Percentiles rank a stretch among this genome's conserved stretches.
These are phyloP conservation scores for Rhododendron vialii DNA, from an alignment of 148 eudicot genomes.

Conservation along the genomic window DNA sequence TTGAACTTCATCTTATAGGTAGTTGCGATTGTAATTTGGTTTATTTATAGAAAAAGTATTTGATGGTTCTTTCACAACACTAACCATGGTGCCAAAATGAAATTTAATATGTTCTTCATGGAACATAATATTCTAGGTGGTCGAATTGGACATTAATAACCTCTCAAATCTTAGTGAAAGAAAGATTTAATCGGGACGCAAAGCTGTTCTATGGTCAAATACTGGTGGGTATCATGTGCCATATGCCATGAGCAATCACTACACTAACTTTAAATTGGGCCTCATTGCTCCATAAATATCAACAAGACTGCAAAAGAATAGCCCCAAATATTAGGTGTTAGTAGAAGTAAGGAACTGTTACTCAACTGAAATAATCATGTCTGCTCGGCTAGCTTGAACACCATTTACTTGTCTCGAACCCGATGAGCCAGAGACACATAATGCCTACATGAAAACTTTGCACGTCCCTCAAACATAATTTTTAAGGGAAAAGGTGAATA, in stretches of 20 bases:
- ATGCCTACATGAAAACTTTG: constrained; percentile 51
- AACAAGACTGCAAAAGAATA: neutral
- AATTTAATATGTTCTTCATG: neutral
- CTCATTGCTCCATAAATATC: neutral
- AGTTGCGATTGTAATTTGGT: neutral
- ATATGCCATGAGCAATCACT: neutral
- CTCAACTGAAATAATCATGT: constrained; percentile 90
- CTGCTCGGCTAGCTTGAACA: constrained; percentile 73
- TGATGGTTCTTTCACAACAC: neutral
- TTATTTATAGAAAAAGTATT: neutral
- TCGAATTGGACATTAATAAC: neutral
- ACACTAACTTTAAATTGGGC: neutral
- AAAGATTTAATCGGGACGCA: neutral
- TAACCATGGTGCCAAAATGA: neutral
- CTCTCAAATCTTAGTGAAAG: neutral
- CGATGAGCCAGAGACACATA: constrained; percentile 60
- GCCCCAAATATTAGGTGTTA: neutral
- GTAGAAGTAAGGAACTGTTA: constrained; percentile 11
- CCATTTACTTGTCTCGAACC: constrained; percentile 70
- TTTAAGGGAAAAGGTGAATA: neutral
- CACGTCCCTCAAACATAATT: constrained; percentile 7
- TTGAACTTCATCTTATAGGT: neutral
- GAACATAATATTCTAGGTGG: neutral
- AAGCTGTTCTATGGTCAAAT: neutral
- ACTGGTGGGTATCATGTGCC: neutral